These are phyloP conservation scores for Pythium biforme DNA, from an alignment of 352 stramenopile species.

Conservation along the genomic window DNA sequence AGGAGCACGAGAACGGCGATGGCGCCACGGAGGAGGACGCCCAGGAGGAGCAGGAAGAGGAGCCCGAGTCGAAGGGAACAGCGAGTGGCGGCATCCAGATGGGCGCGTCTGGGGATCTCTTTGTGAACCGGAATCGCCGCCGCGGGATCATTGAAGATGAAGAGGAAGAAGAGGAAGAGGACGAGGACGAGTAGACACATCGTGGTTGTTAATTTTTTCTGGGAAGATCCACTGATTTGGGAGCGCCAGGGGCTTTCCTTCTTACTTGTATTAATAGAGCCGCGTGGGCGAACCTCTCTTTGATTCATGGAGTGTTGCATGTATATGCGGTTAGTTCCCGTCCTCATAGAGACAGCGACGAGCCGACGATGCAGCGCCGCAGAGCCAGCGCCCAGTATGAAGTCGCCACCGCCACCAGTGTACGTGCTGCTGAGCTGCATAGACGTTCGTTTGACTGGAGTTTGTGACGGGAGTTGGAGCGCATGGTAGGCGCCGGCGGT, in stretches of 20 bases:
- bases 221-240: background rate
- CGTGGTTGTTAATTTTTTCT: background rate
- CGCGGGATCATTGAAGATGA: conserved; percentile 75
- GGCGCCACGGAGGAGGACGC: conserved; percentile 19
- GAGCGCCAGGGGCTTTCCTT: background rate
- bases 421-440: background rate
- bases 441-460: too few relatives aligned
- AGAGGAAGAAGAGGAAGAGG: conserved; percentile 58
- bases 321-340: background rate
- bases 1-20: conserved; percentile 14
- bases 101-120: conserved; percentile 44
- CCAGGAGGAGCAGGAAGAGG: conserved; percentile 13
- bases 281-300: too few relatives aligned
- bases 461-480: too few relatives aligned
- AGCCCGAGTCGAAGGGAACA: conserved; percentile 19
- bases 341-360: background rate
- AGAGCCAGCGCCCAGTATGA: conserved; percentile 16
- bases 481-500: too few relatives aligned
- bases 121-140: conserved; percentile 78
- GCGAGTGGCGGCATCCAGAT: conserved; percentile 57
- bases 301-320: background rate
- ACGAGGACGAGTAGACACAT: conserved; percentile 32
- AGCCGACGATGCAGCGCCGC: conserved; percentile 13
- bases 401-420: conserved; percentile 1
- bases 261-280: conserved; percentile 27